Base-by-base conservation (phyloP, 2,329 filamentous ascomycete species). In the Pezicula carpinea region DNA sequence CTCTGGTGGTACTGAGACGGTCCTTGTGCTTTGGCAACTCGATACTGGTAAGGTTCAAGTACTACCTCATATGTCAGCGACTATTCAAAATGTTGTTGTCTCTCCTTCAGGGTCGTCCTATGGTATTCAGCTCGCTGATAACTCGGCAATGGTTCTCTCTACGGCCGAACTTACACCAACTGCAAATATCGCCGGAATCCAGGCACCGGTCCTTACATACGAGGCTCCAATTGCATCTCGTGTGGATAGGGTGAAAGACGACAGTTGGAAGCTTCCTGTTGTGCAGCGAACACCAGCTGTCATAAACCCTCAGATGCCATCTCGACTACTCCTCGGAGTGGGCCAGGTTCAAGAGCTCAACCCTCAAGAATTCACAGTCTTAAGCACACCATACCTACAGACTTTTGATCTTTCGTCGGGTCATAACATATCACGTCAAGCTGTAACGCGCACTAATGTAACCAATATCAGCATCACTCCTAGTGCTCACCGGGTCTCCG, bases 11-110 rank as follows among this genome's bases (percentile, higher is more conserved):
- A 82, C 83, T 18, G 93, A 99, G 68, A 91, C 89, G 6, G 87
- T 89, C 17, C 74, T 99, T 35, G 88, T 96, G 7, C 72, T 96
- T 26, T 97, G 91, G 91, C 93, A 99, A 67, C 74, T 96, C 48
- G 88, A 95, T 56, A 96, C 92, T 0, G 83, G 83, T 53, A 85
- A 85, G 63, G 82, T 82, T 59, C 86, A 93, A 61, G 89, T 85
- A 61, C 72, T 99, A 22, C 93, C 93, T n/a, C 90, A 97, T 75
- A 75, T 99, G 48, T 85, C 87, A 19, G 87, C 89, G 5, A 82
- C 83, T 21, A 87, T 99, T 31, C 86, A 93, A 63, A 89, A 87
- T 57, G 79, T 99, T 36, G 83, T 87, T 4, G 80, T 99, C 29
- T 96, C 91, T 14, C 77, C 85, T 0, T 75, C 73, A 15, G 92